Conservation (phyloP, 2,329 filamentous ascomycete genomes). For the Claviceps cyperi region DNA sequence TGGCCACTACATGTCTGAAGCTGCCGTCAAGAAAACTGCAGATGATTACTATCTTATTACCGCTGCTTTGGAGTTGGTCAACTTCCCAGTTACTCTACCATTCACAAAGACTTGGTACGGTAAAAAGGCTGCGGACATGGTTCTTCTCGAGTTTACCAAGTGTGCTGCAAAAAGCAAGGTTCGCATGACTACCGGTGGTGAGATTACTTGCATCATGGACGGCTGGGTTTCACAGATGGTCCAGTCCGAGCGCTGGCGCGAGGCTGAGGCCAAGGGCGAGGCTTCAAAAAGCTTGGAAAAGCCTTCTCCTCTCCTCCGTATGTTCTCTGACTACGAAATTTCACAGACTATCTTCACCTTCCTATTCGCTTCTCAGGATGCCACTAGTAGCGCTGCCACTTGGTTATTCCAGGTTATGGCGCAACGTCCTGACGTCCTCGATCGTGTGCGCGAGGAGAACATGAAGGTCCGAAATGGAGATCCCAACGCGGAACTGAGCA, state of each 20-base stretch:
- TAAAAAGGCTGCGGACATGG: conserved; percentile 89
- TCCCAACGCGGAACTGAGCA: conserved; percentile 50
- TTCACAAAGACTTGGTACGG: conserved; percentile 96
- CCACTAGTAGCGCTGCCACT: conserved; percentile 81
- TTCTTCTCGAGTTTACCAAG: conserved; percentile 75
- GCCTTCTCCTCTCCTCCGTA: conserved; percentile 66
- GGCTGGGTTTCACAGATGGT: conserved; percentile 84
- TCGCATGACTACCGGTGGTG: conserved; percentile 76
- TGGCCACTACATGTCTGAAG: conserved; percentile 85
- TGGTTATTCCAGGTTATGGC: conserved; percentile 94
- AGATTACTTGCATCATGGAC: conserved; percentile 87
- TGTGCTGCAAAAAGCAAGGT: conserved; percentile 90
- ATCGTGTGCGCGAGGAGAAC: conserved; percentile 87
- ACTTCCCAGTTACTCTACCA: conserved; percentile 92
- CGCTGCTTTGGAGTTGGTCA: conserved; percentile 88
- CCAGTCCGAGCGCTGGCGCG: conserved; percentile 67
- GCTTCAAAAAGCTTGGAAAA: conserved; percentile 58
- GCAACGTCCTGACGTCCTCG: conserved; percentile 82
- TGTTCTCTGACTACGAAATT: conserved; percentile 85
- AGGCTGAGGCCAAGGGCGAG: conserved; percentile 60
- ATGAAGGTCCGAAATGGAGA: conserved; percentile 62
- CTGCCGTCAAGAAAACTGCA: conserved; percentile 82
- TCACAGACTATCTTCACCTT: conserved; percentile 90
- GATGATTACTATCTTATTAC: conserved; percentile 97
- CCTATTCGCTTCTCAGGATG: conserved; percentile 93